These are phyloP conservation scores for Globisporangium cederbergense DNA, from an alignment of 352 stramenopile genomes.

Conservation along the genomic window DNA sequence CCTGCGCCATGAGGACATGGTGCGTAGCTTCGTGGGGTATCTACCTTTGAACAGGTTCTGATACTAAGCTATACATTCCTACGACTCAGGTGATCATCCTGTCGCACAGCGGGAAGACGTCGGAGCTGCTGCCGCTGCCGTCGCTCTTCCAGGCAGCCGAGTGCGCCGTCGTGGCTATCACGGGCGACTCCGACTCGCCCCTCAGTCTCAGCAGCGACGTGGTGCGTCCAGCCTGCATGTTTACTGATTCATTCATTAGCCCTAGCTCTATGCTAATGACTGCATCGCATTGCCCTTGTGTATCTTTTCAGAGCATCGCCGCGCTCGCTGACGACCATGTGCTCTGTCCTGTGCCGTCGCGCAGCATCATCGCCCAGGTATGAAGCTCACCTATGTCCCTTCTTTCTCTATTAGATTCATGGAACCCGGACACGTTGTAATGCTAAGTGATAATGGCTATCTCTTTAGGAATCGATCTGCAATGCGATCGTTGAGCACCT, in stretches of 20 bases:
- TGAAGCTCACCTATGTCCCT: not conserved
- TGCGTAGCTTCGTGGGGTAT: slow-evolving; percentile 16
- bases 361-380: slow-evolving; percentile 79
- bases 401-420: not conserved
- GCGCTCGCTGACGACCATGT: slow-evolving; percentile 44
- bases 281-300: not conserved
- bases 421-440: too few relatives aligned
- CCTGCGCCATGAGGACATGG: slow-evolving; percentile 52
- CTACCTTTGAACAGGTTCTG: not conserved
- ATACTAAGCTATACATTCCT: not conserved
- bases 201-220: slow-evolving; percentile 37
- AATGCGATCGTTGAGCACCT: slow-evolving; percentile 73
- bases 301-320: slow-evolving; percentile 29
- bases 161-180: slow-evolving; percentile 47
- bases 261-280: not conserved
- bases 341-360: slow-evolving; percentile 61
- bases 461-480: slow-evolving; percentile 55
- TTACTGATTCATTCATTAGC: too few relatives aligned
- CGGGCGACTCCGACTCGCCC: slow-evolving; percentile 33
- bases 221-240: slow-evolving; percentile 16
- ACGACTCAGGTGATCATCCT: slow-evolving; percentile 49
- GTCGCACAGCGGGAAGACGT: slow-evolving; percentile 69
- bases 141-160: slow-evolving; percentile 33
- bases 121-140: slow-evolving; percentile 56
- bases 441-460: not conserved